These are phyloP conservation scores for Daldinia loculata DNA, from an alignment of 495 filamentous ascomycete species.

Conservation along the genomic window DNA sequence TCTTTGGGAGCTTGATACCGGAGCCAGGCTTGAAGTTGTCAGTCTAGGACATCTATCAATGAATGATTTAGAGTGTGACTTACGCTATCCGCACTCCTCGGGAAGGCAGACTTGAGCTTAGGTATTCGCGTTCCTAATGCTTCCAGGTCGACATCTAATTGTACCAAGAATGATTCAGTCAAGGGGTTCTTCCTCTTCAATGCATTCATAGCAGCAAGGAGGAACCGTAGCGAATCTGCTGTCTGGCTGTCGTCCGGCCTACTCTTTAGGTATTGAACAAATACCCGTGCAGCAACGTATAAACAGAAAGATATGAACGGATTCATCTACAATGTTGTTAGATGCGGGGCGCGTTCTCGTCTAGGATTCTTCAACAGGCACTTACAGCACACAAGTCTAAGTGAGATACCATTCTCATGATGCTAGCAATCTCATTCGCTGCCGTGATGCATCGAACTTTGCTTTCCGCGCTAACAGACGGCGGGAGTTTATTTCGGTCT, in stretches of 20 bases:
- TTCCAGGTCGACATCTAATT: constrained; percentile 91
- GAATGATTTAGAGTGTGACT: constrained; percentile 26
- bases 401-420: constrained; percentile 95
- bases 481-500: constrained; percentile 83
- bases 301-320: constrained; percentile 96
- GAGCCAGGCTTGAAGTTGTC: constrained; percentile 31
- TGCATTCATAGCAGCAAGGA: constrained; percentile 87
- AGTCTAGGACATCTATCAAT: not conserved
- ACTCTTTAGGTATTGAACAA: constrained; percentile 93
- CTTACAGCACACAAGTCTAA: constrained; percentile 84
- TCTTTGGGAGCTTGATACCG: constrained; percentile 22
- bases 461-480: constrained; percentile 82
- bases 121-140: constrained; percentile 64
- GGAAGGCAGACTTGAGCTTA: constrained; percentile 60
- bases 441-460: constrained; percentile 93
- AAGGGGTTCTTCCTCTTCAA: constrained; percentile 89
- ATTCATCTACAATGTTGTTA: constrained; percentile 70
- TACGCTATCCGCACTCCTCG: constrained; percentile 60
- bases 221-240: constrained; percentile 84
- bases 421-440: constrained; percentile 92
- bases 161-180: constrained; percentile 93
- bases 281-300: constrained; percentile 93
- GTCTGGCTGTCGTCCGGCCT: constrained; percentile 84
- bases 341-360: not conserved
- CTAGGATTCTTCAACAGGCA: constrained; percentile 16